Percentiles rank a stretch among this genome's conserved stretches.
Conservation (phyloP, 768 basidiomycete genomes). For the Tulasnella sp. region DNA sequence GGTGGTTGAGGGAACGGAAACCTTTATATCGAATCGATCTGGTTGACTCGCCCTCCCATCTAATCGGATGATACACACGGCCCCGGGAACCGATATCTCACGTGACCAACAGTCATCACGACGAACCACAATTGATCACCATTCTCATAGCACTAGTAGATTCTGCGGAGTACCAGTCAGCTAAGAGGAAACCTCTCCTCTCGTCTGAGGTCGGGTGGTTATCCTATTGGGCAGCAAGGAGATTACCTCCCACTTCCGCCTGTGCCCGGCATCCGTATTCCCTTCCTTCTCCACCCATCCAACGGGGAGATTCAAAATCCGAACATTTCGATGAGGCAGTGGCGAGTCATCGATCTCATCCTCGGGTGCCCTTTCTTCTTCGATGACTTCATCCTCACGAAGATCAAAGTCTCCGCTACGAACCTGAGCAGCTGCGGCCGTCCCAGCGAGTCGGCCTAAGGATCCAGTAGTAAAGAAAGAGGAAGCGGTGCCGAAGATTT, state of each 20-base stretch:
- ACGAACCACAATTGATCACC: too few relatives aligned
- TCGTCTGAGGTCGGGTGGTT: slow-evolving; percentile 4
- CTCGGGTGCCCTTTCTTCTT: slow-evolving; percentile 69
- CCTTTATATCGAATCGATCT: slow-evolving; percentile 3
- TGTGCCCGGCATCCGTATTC: slow-evolving; percentile 31
- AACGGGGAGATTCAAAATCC: slow-evolving; percentile 39
- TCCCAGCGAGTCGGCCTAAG: slow-evolving; percentile 40
- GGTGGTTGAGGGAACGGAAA: not conserved
- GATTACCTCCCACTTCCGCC: slow-evolving; percentile 40
- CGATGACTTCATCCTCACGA: slow-evolving; percentile 64
- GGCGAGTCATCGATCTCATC: slow-evolving; percentile 67
- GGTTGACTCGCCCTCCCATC: slow-evolving; percentile 10
- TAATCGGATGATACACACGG: slow-evolving; percentile 4
- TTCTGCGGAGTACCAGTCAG: not conserved
- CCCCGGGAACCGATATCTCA: too few relatives aligned
- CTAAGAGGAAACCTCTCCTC: not conserved
- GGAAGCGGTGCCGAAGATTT: slow-evolving; percentile 41
- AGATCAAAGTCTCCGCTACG: slow-evolving; percentile 60
- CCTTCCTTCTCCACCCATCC: slow-evolving; percentile 31
- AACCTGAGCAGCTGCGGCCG: slow-evolving; percentile 56
- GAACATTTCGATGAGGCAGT: slow-evolving; percentile 44
- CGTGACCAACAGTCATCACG: too few relatives aligned
- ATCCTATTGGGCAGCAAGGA: slow-evolving; percentile 27
- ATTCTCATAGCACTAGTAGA: not conserved
- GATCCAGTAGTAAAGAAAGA: slow-evolving; percentile 39